Evolutionary conservation across 768 basidiomycete species (phyloP), one percentile per base, ranked within the genome.

Genomic region (Trichaptum fuscoviolaceum): DNA sequence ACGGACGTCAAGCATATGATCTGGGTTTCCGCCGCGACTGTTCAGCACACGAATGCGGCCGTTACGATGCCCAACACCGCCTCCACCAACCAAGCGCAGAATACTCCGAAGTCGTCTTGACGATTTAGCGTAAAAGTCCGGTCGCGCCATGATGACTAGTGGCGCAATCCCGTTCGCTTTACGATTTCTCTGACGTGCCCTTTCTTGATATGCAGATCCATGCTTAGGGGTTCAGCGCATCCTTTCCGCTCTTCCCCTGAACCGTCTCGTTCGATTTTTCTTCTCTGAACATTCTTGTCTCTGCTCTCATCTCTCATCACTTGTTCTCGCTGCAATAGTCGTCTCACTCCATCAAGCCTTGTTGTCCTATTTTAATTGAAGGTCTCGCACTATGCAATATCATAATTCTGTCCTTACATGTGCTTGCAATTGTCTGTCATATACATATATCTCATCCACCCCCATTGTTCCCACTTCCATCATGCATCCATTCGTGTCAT

Each of bases 1-100:
- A 34, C 30, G 23, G 25, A 61, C 8, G 59, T 61, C 59, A 25
- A 61, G 59, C 59, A 61, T 9, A 25, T 61, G 30, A 25, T 61
- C 12, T 61, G 59, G 59, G 25, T 61, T 34, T 61, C 59, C 30
- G 59, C 59, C 20, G 42, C 42, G 20, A 52, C 42, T 52, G 42
- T 52, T 20, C 42, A 52, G 42, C 42, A 52, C 42, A 15, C 3
- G 3, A 52, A 52, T 20, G 42, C 42, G 15, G 42, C 42, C 42
- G 20, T 20, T 15, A 12, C 10, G 20, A 52, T 52, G 20, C 20
- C 42, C 42, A 52, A 52, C 42, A 12, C 12, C 42, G 42, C 42
- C 42, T 12, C 42, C 42, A 3, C 42, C 20, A 52, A 52, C 42
- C 42, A 4, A 20, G 42, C 15, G 15, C 42, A 52, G 42, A 52